Evolutionary conservation across 2,329 filamentous ascomycete species (phyloP).

Genomic region (Colletotrichum graminicola): DNA sequence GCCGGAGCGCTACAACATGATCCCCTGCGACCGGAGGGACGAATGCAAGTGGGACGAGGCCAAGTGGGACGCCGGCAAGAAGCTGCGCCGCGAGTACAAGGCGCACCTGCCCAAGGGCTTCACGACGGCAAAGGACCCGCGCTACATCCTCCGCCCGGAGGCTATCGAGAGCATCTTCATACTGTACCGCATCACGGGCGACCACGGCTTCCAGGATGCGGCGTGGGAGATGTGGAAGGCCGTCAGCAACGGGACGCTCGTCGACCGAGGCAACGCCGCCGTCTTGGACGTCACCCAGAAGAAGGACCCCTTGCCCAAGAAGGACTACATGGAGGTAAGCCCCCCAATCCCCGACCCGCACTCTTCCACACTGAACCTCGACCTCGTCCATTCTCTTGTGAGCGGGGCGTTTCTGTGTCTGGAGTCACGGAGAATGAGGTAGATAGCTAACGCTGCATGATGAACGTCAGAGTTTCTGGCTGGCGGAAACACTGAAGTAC

Average conservation of each 20-base stretch:
- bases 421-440: slow-evolving; percentile 30
- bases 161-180: slow-evolving; percentile 67
- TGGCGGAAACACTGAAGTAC: slow-evolving; percentile 81
- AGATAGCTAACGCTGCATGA: neutral
- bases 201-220: slow-evolving; percentile 60
- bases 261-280: slow-evolving; percentile 61
- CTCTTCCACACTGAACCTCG: neutral
- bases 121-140: slow-evolving; percentile 65
- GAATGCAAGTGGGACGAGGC: slow-evolving; percentile 60
- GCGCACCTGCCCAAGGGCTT: slow-evolving; percentile 67
- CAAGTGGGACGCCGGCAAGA: slow-evolving; percentile 44
- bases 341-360: accelerated
- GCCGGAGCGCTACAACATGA: slow-evolving; percentile 62
- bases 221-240: slow-evolving; percentile 67
- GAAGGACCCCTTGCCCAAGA: slow-evolving; percentile 57
- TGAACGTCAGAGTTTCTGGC: slow-evolving; percentile 74
- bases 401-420: neutral
- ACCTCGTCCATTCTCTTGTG: neutral
- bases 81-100: slow-evolving; percentile 46
- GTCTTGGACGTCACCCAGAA: slow-evolving; percentile 63
- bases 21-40: slow-evolving; percentile 53
- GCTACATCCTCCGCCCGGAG: slow-evolving; percentile 65
- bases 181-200: slow-evolving; percentile 65
- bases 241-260: slow-evolving; percentile 61
- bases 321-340: slow-evolving; percentile 56